Evolutionary conservation across 2,329 filamentous ascomycete genomes (phyloP).

Genomic region (Penicillium sp.): DNA sequence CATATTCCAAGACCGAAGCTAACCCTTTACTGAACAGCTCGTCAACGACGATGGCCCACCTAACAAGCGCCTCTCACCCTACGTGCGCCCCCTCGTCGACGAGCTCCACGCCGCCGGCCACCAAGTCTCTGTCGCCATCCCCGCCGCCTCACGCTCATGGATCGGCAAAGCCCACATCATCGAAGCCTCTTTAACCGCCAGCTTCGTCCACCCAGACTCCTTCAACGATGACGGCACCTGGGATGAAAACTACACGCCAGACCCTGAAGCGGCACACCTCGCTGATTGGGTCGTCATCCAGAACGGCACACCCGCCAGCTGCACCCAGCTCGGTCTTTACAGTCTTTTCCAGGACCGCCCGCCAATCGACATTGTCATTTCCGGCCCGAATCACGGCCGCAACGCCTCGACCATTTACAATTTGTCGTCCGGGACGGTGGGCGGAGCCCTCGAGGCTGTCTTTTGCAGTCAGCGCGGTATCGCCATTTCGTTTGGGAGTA

Average conservation of each 20-base stretch:
- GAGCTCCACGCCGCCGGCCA: conserved; percentile 74
- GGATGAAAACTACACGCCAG: conserved; percentile 42
- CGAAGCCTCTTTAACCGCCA: conserved; percentile 76
- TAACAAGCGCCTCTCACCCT: conserved; percentile 71
- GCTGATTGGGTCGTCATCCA: conserved; percentile 70
- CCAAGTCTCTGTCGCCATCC: conserved; percentile 82
- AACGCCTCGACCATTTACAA: conserved; percentile 80
- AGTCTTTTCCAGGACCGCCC: conserved; percentile 72
- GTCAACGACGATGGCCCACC: conserved; percentile 77
- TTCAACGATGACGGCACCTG: conserved; percentile 60
- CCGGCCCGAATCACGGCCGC: conserved; percentile 76
- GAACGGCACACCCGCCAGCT: conserved; percentile 75
- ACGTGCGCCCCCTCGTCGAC: conserved; percentile 71
- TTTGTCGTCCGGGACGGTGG: conserved; percentile 74
- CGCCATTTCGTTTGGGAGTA: conserved; percentile 82
- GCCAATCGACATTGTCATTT: conserved; percentile 72
- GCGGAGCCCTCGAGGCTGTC: conserved; percentile 73
- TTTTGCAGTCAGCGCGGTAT: conserved; percentile 70
- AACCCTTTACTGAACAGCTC: conserved; percentile 32
- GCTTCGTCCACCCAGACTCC: conserved; percentile 70
- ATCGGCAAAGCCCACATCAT: conserved; percentile 96
- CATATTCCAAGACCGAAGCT: neutral
- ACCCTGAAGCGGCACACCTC: conserved; percentile 54
- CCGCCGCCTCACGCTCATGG: conserved; percentile 87
- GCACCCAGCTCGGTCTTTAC: conserved; percentile 75